phyloP scores from a whole-genome alignment of 352 stramenopile genomes.

The Blastocystis sp. region DNA sequence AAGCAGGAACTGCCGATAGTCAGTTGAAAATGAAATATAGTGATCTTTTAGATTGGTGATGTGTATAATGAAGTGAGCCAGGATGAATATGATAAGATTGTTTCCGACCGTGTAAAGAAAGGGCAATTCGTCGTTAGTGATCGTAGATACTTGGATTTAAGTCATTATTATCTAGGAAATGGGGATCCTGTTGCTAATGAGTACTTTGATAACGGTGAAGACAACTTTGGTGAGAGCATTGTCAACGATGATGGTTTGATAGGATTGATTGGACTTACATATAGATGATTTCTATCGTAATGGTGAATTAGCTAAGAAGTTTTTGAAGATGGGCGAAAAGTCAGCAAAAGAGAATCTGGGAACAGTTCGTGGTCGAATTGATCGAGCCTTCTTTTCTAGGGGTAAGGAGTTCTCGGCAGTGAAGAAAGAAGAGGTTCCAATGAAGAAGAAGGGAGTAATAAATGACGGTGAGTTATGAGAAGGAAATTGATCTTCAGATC shows the following conservation, averaged over 20 bases:
- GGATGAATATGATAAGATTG: not conserved
- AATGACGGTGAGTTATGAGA: not conserved
- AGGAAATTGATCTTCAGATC: not conserved
- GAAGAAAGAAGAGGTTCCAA: not conserved
- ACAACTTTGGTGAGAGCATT: not conserved
- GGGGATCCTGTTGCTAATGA: not conserved
- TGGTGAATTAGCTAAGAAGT: slow-evolving; percentile 36
- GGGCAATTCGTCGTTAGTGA: slow-evolving; percentile 54
- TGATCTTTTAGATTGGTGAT: slow-evolving; percentile 22
- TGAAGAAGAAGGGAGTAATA: slow-evolving; percentile 13
- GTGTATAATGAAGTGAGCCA: slow-evolving; percentile 19
- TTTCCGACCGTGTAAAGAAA: not conserved
- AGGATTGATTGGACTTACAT: too few species aligned
- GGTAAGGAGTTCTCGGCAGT: not conserved
- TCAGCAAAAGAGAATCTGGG: slow-evolving; percentile 15
- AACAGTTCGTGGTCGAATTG: slow-evolving; percentile 2
- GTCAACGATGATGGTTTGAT: not conserved
- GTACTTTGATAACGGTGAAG: slow-evolving; percentile 64
- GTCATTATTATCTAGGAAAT: not conserved
- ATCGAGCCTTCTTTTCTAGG: slow-evolving; percentile 32
- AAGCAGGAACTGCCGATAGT: slow-evolving; percentile 38
- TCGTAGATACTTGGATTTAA: not conserved
- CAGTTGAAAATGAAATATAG: too few species aligned
- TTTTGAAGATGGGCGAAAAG: slow-evolving; percentile 38
- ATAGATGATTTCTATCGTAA: slow-evolving; percentile 30